Evolutionary conservation across 2,329 filamentous ascomycete genomes (phyloP), one percentile per base, ranked within the genome.

Genomic region (Penicillium italicum): DNA sequence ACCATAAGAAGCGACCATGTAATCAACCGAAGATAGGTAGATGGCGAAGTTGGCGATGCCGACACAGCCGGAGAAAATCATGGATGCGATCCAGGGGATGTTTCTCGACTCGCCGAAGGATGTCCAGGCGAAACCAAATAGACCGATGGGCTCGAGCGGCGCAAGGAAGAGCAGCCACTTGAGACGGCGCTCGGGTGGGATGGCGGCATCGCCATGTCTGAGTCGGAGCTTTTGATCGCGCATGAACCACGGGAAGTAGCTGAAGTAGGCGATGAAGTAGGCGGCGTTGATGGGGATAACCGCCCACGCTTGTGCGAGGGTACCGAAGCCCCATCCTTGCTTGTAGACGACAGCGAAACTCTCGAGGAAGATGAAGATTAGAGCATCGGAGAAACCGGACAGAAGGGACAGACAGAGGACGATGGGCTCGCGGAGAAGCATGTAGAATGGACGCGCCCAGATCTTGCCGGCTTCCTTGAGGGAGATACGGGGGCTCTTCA

Each of bases 21-120:
- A 90, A 69, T 90, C 85, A 59, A 89, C 87, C 1, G 86, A 88
- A 2, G 86, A 85, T 79, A 88, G 86, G 73, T 89, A 89, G 53
- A 89, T 88, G 24, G 82, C 76, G 54, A 86, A 88, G 66, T 90
- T 90, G 58, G 87, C 87, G 43, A 90, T 84, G 28, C 86, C 87
- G 53, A 90, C 83, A 52, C 88, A 77, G 3, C 77, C 78, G 1
- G 81, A 81, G 61, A 85, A 88, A 43, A 89, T 73, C 79, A 87
- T 84, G 6, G 84, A 83, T 1, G 79, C 84, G 20, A 88, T 84
- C 87, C 87, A 90, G 62, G 83, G 82, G 2, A 81, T 61, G 7
- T 84, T 73, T 82, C 1, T 86, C 71, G 5, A 78, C 76, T 85
- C 82, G 0, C 85, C 85, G 4, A 85, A 77, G 0, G 82, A 83